These are phyloP conservation scores for Cryptococcus sp. DNA, from an alignment of 1,284 basidiomycete genomes.

Conservation along the genomic window DNA sequence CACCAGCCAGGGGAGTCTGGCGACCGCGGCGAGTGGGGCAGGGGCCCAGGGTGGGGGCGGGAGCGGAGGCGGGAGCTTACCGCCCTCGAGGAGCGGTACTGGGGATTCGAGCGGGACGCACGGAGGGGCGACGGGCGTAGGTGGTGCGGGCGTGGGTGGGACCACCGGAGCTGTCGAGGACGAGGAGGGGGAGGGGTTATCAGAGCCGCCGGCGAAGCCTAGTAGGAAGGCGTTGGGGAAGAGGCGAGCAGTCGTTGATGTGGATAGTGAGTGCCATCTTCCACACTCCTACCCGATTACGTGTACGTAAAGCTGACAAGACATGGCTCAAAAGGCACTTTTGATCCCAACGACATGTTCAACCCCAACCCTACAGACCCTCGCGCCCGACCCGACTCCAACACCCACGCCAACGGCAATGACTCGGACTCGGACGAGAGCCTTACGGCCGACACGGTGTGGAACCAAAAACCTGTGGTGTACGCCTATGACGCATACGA, in stretches of 20 bases:
- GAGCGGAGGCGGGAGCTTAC: not conserved
- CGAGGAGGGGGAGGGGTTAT: constrained; percentile 23
- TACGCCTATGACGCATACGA: constrained; percentile 51
- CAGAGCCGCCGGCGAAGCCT: constrained; percentile 28
- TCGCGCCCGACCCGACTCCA: constrained; percentile 1
- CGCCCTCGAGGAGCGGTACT: constrained; percentile 23
- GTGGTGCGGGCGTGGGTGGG: not conserved
- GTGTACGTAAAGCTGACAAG: not conserved
- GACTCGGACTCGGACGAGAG: constrained; percentile 24
- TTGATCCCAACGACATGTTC: constrained; percentile 49
- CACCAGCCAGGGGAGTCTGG: constrained; percentile 14
- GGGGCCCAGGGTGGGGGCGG: not conserved
- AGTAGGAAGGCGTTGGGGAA: constrained; percentile 49
- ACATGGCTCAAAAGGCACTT: constrained; percentile 21
- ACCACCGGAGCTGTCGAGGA: constrained; percentile 13
- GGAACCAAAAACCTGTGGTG: constrained; percentile 30
- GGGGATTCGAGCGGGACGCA: constrained; percentile 20
- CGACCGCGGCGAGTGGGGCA: not conserved
- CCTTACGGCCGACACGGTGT: constrained; percentile 33
- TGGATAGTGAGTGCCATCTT: constrained; percentile 35
- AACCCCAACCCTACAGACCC: constrained; percentile 12
- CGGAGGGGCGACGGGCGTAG: no score
- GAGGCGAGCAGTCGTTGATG: constrained; percentile 35
- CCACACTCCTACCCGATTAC: not conserved
- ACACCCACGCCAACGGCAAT: not conserved